Percentiles rank a stretch among this genome's conserved stretches.
Evolutionary conservation across 441 rosid species (phyloP).

Genomic region (Geranium incanum): DNA sequence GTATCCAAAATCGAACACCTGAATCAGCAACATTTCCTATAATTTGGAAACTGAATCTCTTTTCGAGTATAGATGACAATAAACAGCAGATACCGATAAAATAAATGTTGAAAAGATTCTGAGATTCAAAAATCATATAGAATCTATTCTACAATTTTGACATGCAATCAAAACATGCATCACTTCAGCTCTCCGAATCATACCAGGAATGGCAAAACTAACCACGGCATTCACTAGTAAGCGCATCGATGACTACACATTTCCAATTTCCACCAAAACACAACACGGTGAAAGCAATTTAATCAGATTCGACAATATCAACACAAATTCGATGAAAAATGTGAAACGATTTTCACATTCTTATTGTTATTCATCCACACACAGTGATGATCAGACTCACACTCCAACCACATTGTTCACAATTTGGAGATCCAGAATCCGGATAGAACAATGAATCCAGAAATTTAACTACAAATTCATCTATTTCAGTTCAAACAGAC

Average conservation of each 20-base stretch:
- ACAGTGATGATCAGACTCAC: not conserved
- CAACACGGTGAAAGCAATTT: not conserved
- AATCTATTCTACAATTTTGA: not conserved
- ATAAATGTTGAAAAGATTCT: not conserved
- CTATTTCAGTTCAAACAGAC: no score
- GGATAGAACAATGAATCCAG: not conserved
- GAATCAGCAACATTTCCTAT: not conserved
- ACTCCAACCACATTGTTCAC: not conserved
- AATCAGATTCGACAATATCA: no score
- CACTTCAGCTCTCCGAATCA: not conserved
- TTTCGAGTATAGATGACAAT: not conserved
- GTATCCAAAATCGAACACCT: not conserved
- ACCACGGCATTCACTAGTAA: not conserved
- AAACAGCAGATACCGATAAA: not conserved
- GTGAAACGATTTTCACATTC: not conserved
- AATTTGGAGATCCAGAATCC: not conserved
- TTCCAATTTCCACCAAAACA: not conserved
- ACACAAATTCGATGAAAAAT: no score
- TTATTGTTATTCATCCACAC: not conserved
- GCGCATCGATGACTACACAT: not conserved
- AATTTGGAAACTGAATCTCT: not conserved
- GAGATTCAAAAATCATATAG: not conserved
- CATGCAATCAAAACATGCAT: not conserved
- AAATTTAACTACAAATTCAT: not conserved
- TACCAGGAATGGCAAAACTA: no score